Conservation (phyloP, 2,329 filamentous ascomycete genomes). For the Berkeleyomyces rouxiae region DNA sequence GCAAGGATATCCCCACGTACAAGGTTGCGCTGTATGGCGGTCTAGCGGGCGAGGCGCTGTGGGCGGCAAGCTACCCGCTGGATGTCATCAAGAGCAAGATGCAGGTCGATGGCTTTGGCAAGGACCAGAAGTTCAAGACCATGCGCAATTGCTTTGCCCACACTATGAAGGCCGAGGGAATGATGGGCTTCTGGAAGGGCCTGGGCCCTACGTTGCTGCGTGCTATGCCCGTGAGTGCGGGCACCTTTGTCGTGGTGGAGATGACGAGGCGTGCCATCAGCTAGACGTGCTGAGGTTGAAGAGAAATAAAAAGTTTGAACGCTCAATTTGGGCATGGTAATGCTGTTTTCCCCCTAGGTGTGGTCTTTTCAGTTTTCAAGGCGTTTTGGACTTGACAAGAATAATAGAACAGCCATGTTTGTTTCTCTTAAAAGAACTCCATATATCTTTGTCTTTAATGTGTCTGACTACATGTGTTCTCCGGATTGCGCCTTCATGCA, state of each 20-base stretch:
- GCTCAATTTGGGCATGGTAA: not conserved
- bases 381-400: not conserved
- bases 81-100: conserved; percentile 99
- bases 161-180: conserved; percentile 61
- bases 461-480: too few relatives aligned
- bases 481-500: not conserved
- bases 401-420: not conserved
- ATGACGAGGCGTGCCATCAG: conserved; percentile 47
- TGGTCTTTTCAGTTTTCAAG: not conserved
- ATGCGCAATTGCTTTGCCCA: conserved; percentile 85
- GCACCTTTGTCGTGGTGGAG: conserved; percentile 82
- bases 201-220: conserved; percentile 78
- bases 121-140: conserved; percentile 50
- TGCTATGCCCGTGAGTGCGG: conserved; percentile 92
- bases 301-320: not conserved
- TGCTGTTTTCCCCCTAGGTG: not conserved
- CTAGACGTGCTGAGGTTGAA: conserved; percentile 16
- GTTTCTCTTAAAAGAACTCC: not conserved
- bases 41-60: conserved; percentile 81
- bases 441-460: not conserved
- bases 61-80: conserved; percentile 85
- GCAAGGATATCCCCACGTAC: conserved; percentile 61
- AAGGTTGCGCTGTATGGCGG: conserved; percentile 91
- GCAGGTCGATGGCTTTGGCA: conserved; percentile 88
- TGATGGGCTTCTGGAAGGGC: conserved; percentile 85